phyloP scores from a whole-genome alignment of 1,139 yeast species.

The Meyerozyma smithsonii region DNA sequence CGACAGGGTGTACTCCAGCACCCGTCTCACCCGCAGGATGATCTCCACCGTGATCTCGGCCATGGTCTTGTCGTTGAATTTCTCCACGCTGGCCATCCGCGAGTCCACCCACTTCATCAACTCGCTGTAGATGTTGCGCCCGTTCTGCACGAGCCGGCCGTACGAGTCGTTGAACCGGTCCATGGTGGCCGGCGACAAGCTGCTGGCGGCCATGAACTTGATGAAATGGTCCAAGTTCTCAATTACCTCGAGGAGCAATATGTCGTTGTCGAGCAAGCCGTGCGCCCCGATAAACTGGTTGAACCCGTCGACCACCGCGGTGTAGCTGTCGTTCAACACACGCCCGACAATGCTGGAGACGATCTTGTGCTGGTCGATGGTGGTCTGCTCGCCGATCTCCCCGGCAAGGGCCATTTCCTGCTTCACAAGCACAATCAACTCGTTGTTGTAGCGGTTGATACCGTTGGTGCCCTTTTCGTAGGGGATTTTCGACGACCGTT shows the following conservation, averaged over 20 bases:
- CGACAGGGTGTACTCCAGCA: constrained; percentile 59
- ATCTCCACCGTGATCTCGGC: constrained; percentile 66
- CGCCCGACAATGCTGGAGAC: constrained; percentile 21
- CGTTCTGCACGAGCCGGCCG: constrained; percentile 15
- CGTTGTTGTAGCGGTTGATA: constrained; percentile 50
- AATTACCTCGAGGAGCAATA: constrained; percentile 43
- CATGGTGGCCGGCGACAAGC: constrained; percentile 7
- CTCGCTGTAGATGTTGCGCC: constrained; percentile 48
- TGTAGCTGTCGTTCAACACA: constrained; percentile 20
- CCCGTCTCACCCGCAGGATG: constrained; percentile 54
- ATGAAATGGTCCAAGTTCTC: constrained; percentile 25
- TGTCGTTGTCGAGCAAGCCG: constrained; percentile 21
- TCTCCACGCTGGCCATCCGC: constrained; percentile 39
- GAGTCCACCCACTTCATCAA: constrained; percentile 52
- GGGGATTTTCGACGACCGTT: constrained; percentile 36
- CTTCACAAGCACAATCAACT: constrained; percentile 45
- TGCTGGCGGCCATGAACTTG: constrained; percentile 13
- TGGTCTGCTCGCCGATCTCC: constrained; percentile 20
- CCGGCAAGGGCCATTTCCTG: constrained; percentile 40
- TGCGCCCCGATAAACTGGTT: constrained; percentile 8
- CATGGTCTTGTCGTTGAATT: constrained; percentile 58
- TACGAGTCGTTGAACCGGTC: constrained; percentile 9
- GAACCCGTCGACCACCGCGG: constrained; percentile 11
- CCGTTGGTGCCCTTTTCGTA: constrained; percentile 64
- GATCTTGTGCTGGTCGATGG: constrained; percentile 13